Conservation (phyloP, 2,329 filamentous ascomycete species). For the Leptographium galeiforme region DNA sequence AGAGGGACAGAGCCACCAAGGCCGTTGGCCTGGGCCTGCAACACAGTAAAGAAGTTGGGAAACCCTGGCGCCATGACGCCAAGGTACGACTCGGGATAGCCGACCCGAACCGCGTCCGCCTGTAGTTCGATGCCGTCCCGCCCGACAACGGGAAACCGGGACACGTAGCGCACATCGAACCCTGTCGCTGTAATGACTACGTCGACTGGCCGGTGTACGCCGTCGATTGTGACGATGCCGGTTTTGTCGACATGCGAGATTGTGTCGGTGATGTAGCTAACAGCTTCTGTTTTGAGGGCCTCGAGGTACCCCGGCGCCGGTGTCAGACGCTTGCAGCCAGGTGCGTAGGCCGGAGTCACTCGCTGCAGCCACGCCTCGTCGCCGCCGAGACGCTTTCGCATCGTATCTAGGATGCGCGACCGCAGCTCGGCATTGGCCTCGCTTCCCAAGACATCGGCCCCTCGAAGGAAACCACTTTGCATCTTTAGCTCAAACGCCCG, state of each 20-base stretch:
- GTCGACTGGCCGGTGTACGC: slow-evolving; percentile 17
- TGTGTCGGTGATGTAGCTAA: slow-evolving; percentile 16
- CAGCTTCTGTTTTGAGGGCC: slow-evolving; percentile 14
- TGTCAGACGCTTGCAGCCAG: slow-evolving; percentile 14
- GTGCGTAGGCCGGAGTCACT: slow-evolving; percentile 13
- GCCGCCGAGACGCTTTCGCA: slow-evolving; percentile 15
- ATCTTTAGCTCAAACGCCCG: slow-evolving; percentile 6
- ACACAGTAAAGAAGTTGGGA: slow-evolving; percentile 9
- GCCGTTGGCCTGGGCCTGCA: slow-evolving; percentile 9
- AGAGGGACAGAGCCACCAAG: slow-evolving; percentile 10
- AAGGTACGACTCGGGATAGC: slow-evolving; percentile 3
- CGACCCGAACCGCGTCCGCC: slow-evolving; percentile 9
- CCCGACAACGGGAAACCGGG: slow-evolving; percentile 9
- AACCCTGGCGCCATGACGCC: neutral
- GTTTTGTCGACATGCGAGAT: slow-evolving; percentile 15
- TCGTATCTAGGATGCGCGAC: slow-evolving; percentile 12
- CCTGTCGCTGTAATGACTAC: slow-evolving; percentile 14
- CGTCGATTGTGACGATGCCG: slow-evolving; percentile 16
- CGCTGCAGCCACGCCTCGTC: slow-evolving; percentile 18
- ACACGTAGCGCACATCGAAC: slow-evolving; percentile 9
- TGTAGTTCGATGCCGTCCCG: slow-evolving; percentile 4
- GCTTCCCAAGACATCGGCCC: slow-evolving; percentile 13
- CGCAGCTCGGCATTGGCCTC: slow-evolving; percentile 12
- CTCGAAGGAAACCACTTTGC: slow-evolving; percentile 11
- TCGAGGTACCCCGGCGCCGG: slow-evolving; percentile 16